Evolutionary conservation across 176 grass and related monocot species (phyloP).

Genomic region (Phragmites australis): DNA sequence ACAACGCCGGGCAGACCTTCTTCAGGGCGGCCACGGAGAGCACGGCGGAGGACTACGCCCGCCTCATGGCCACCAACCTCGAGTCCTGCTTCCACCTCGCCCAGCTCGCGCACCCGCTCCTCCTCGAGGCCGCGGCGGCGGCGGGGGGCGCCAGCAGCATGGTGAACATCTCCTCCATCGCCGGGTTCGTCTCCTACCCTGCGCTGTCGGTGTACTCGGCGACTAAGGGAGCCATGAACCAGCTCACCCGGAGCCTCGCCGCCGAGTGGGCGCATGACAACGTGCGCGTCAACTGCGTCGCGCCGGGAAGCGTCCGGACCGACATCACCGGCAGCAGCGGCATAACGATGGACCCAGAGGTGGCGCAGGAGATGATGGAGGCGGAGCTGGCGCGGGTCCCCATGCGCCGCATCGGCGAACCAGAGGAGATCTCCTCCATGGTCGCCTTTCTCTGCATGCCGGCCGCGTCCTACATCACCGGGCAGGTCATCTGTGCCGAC

Average conservation of each 20-base stretch:
- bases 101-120: constrained; percentile 53
- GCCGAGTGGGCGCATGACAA: constrained; percentile 31
- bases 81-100: constrained; percentile 57
- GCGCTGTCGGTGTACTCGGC: constrained; percentile 40
- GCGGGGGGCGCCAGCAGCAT: constrained; percentile 3
- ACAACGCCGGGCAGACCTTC: constrained; percentile 52
- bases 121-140: neutral
- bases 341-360: constrained; percentile 1
- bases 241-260: constrained; percentile 48
- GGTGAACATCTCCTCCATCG: constrained; percentile 48
- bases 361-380: neutral
- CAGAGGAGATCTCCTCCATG: constrained; percentile 49
- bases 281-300: constrained; percentile 53
- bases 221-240: constrained; percentile 50
- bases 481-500: constrained; percentile 51
- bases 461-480: constrained; percentile 51
- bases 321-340: constrained; percentile 12
- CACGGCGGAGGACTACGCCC: constrained; percentile 37
- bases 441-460: constrained; percentile 59
- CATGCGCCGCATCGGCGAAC: constrained; percentile 30
- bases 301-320: constrained; percentile 38
- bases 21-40: neutral
- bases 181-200: constrained; percentile 7
- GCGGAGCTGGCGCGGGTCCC: neutral
- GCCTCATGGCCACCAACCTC: constrained; percentile 51